Evolutionary conservation across 2,329 filamentous ascomycete genomes (phyloP), one percentile per base, ranked within the genome.

Genomic region (Fusarium hostae): DNA sequence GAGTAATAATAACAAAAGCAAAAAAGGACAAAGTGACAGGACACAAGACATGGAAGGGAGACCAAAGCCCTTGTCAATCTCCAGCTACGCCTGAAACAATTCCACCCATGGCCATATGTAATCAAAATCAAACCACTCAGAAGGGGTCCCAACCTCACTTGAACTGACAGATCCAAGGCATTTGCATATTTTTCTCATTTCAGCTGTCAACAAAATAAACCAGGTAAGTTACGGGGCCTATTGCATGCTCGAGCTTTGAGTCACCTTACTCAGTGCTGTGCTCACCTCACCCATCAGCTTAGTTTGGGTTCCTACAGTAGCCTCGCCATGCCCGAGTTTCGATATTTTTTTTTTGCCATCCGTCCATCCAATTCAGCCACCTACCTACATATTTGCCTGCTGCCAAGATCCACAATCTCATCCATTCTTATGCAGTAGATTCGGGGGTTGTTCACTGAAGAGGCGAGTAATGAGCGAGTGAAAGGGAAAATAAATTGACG

Each of bases 81-180:
- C 69, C 60, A 70, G 58, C 56, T 63, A 56, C 69, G 69, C 70
- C 70, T 72, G 70, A 72, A 72, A 72, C 70, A 67, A 66, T 72
- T 45, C 70, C 70, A 70, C 66, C 61, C 54, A 37, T 70, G 44
- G 70, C 47, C 48, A 35, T 54, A 50, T 56, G 65, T 63, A 72
- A 66, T 72, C 51, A 67, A 70, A 72, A 72, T 66, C 66, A 72
- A 72, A 70, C 69, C 70, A 70, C 66, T 54, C 61, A 59, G 57
- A 68, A 50, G 35, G 35, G 51, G 39, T 28, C 54, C 63, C 52
- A 72, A 59, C 65, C 60, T 66, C 60, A 68, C 47, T 59, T 35
- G 48, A 58, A 63, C 30, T 44, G 37, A 34, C 37, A 52, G 48
- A 50, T 43, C 58, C 57, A 63, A 68, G 63, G 67, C 40, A 54